Base-by-base conservation (phyloP, 257 asterid genomes). In the Penstemon eatonii region DNA sequence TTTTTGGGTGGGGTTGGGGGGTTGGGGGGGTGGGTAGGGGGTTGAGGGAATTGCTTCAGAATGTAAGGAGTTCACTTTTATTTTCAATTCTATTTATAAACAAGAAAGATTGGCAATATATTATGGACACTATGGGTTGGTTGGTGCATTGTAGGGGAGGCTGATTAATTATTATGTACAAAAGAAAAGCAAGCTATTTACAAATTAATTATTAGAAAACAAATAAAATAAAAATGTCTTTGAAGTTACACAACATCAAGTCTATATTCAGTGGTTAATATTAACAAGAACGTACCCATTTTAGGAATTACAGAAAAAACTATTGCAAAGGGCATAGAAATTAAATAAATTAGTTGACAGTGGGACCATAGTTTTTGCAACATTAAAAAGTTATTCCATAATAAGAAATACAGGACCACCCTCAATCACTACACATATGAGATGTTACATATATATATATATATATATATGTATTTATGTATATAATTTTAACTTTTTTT, bases 41-140 rank as follows among this genome's bases (percentile, higher is more conserved):
- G 51, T 66, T 8, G 67, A 68, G 37, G 52, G 49, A 49, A 43
- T 65, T 69, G 56, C 62, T 65, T 44, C 38, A 18, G 13, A 65
- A 54, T 67, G 59, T 10, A 66, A 25, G 65, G 52, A 46, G 70
- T 61, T 58, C 74, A 63, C 70, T 64, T 45, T 56, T 43, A 56
- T 80, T 72, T 68, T 60, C 79, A 54, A 53, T 9, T 40, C 52
- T 66, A 78, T 81, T 81, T 85, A 83, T 85, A 87, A 64, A 9
- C 67, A 62, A 42, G 7, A 53, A 19, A 62, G 69, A 72, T 61
- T 15, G 75, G 71, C 55, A 65, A 74, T 15, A 60, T 58, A 12
- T 25, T 25, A 25, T 25, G 33, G 33, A 25, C 33, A 25, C 33
- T 25, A 1, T 25, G 33, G 33, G 33, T 25, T 25, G 33, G 33